Base-by-base conservation (phyloP, 441 rosid species). In the Croton setiger region DNA sequence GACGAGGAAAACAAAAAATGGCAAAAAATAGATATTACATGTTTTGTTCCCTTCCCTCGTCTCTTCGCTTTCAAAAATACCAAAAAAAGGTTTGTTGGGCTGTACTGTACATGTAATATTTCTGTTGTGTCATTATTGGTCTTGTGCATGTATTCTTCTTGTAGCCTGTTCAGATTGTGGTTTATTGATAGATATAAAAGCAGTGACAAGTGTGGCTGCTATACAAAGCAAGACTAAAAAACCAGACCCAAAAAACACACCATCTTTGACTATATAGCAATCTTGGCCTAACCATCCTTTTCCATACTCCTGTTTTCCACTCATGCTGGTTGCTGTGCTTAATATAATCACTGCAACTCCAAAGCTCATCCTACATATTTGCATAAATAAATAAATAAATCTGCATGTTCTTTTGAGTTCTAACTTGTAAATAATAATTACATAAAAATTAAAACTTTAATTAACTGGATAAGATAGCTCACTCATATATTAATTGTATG, bases 211-310 rank as follows among this genome's bases (percentile, higher is more conserved):
- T 53, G 75, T 69, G 51, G 81, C 39, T 21, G 81, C 83, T 0
- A 72, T 45, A 41, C 87, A 75, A 20, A 81, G 60, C 60, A 82
- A 55, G 57, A 74, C 81, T 27, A 86, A 68, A 9, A 79, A 64
- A 0, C 88, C 91, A 2, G 96, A 86, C 27, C 79, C 82, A 44
- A 78, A 47, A 59, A 69, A 93, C 21, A 89, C 80, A 2, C 94
- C 91, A 35, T 79, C 81, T 60, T 74, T 91, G 63, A 91, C 95
- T 3, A 85, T 57, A 67, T 85, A 93, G 76, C 98, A 93, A 20
- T 89, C 84, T 18, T 79, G 79, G 8, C 86, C 82, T 7, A 91
- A 43, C 97, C 98, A 91, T 23, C 94, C 98, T 68, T 73, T 70
- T 13, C 96, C 89, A 47, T 85, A 93, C 5, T 66, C 33, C 66